Base-by-base conservation (phyloP, 768 basidiomycete species). In the Ramaria rubella region DNA sequence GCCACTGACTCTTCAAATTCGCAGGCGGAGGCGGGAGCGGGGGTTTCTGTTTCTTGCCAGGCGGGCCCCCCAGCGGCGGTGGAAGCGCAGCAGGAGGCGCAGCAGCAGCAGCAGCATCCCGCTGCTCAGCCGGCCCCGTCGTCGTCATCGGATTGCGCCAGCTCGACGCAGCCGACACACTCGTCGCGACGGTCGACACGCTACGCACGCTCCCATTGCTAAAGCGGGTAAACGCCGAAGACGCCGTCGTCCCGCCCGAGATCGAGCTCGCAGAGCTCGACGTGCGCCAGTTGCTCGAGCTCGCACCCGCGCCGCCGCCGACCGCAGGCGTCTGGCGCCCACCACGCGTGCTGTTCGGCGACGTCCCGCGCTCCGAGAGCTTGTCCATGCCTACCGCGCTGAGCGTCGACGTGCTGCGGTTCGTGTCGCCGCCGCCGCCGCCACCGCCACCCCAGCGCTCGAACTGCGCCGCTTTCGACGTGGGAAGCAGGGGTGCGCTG, bases 111-210 rank as follows among this genome's bases (percentile, higher is more conserved):
- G 36, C 17, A 17, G 23, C 40, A 17, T 42, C 40, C 14, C n/a
- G 40, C 7, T 42, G n/a, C 14, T 27, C n/a, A n/a, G n/a, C n/a
- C n/a, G n/a, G n/a, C n/a, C n/a, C n/a, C 44, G 14, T 46, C 44
- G 9, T 46, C 23, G 23, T 36, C 21, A 31, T 14, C 43, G 53
- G 7, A 49, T 34, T 52, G 42, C 86, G 81, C 86, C 88, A 89
- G 68, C 86, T 88, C 48, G 64, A 61, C 4, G 77, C 73, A 23
- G 81, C 79, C 30, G 87, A 88, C 5, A 88, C 80, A 61, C 87
- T 88, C 15, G 90, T 93, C 43, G 89, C 90, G 55, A 81, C 81
- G 4, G 90, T 91, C 21, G 86, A 86, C 40, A 90, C 76, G 61
- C 87, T 90, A 55, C 86, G 77, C 56, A 76, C 64, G 57, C 73